Base-by-base conservation (phyloP, 2,329 filamentous ascomycete genomes). In the Pestalotiopsis sp. region DNA sequence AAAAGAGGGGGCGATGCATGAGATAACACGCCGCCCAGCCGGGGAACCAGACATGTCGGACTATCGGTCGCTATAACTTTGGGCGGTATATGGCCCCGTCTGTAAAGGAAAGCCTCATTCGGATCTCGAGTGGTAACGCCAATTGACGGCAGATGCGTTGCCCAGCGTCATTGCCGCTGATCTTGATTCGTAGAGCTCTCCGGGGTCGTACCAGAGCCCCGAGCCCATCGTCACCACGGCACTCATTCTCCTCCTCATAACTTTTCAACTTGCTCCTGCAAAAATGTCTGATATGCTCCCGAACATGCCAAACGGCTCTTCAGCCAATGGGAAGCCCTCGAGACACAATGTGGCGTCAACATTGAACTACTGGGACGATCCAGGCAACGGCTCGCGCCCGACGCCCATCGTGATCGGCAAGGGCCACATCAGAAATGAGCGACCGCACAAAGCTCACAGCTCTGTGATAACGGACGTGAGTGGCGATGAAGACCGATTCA, bases 391-490 rank as follows among this genome's bases (percentile, higher is more conserved):
- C 22, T 64, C 61, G 7, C 61, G 61, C 9, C 61, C 61, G 11
- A 64, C 61, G 22, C 61, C 61, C 24, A 64, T 64, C 22, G 38
- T 48, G 11, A 64, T 64, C 17, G 61, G 61, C 20, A 64, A 64
- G 61, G 40, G 61, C 2, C 26, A 24, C 26, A 74, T 77, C 17
- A 73, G 72, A 62, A 76, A 77, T 67, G 71, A 76, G 77, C 89
- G 92, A 11, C 75, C 75, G 3, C 70, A 69, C 13, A 67, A 70
- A 1, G 65, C 74, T 4, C 78, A 92, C 85, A 4, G 3, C 76
- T 82, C 71, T 82, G 85, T 26, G 75, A 80, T 75, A 20, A 72
- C 71, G 3, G 82, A 84, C 68, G 72, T 84, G 35, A 77, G 76
- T 24, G 82, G 81, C 17, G 75, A 80, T 4, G 81, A 83, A 68